These are phyloP conservation scores for Thymus quinquecostatus DNA, from an alignment of 257 asterid genomes.

Conservation along the genomic window DNA sequence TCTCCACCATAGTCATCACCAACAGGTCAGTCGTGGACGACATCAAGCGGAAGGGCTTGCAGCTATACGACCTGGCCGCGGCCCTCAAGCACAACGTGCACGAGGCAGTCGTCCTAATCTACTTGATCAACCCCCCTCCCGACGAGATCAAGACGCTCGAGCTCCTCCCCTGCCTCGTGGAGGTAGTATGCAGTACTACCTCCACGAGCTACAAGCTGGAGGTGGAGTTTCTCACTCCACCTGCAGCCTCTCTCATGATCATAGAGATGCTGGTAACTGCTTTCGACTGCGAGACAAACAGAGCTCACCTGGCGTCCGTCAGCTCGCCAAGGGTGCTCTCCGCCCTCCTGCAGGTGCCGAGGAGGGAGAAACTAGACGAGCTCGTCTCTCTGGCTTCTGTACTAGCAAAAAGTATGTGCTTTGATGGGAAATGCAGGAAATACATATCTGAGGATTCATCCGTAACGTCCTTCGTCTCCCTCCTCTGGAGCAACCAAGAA, in stretches of 20 bases:
- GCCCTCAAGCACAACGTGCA: slow-evolving; percentile 82
- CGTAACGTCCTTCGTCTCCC: slow-evolving; percentile 52
- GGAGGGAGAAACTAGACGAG: slow-evolving; percentile 67
- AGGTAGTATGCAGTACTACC: slow-evolving; percentile 60
- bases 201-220: slow-evolving; percentile 55
- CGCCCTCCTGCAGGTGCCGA: slow-evolving; percentile 65
- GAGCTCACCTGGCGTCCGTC: slow-evolving; percentile 64
- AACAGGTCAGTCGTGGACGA: slow-evolving; percentile 68
- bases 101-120: slow-evolving; percentile 79
- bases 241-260: slow-evolving; percentile 84
- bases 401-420: slow-evolving; percentile 75
- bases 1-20: slow-evolving; percentile 64
- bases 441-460: slow-evolving; percentile 56
- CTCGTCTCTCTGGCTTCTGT: slow-evolving; percentile 72
- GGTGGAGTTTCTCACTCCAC: slow-evolving; percentile 55
- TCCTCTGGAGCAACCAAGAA: slow-evolving; percentile 72
- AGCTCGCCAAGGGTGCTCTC: slow-evolving; percentile 82
- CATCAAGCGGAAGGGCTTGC: slow-evolving; percentile 73
- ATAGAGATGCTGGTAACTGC: slow-evolving; percentile 75
- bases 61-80: slow-evolving; percentile 68
- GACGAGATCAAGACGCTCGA: slow-evolving; percentile 73
- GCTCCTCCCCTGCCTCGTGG: slow-evolving; percentile 78
- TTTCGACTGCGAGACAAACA: slow-evolving; percentile 69
- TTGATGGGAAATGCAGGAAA: slow-evolving; percentile 72
- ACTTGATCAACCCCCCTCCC: slow-evolving; percentile 80